phyloP scores from a whole-genome alignment of 2,329 filamentous ascomycete species.

The Elsinoe batatas region DNA sequence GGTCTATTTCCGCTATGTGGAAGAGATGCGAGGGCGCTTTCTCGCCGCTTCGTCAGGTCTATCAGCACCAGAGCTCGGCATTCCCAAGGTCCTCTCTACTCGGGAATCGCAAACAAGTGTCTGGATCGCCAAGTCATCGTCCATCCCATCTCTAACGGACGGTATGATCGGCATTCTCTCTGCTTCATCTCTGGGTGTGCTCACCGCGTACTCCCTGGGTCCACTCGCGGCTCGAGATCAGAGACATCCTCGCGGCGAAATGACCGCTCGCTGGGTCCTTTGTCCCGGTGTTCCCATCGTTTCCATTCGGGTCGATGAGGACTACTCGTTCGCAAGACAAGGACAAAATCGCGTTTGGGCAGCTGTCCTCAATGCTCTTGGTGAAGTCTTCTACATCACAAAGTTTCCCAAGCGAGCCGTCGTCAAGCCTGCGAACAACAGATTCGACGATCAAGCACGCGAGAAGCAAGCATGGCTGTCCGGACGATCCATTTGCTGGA shows the following conservation, averaged over 20 bases:
- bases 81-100: conserved; percentile 63
- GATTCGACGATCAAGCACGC: conserved; percentile 42
- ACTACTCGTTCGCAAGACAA: conserved; percentile 62
- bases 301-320: conserved; percentile 71
- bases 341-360: conserved; percentile 69
- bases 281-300: conserved; percentile 90
- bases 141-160: conserved; percentile 61
- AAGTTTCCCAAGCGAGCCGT: conserved; percentile 54
- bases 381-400: conserved; percentile 78
- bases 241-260: conserved; percentile 60
- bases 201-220: conserved; percentile 67
- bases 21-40: conserved; percentile 69
- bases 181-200: conserved; percentile 72
- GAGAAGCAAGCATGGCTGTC: conserved; percentile 68
- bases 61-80: conserved; percentile 56
- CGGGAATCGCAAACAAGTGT: conserved; percentile 65
- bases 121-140: conserved; percentile 79
- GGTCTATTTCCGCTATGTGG: conserved; percentile 63
- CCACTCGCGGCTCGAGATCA: conserved; percentile 40
- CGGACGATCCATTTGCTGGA: conserved; percentile 71
- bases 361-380: conserved; percentile 86
- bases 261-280: conserved; percentile 81
- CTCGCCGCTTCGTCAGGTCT: conserved; percentile 53
- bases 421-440: conserved; percentile 34
- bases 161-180: conserved; percentile 73